Evolutionary conservation across 169 alveolate species (phyloP).

Genomic region (Toxoplasma gondii): DNA sequence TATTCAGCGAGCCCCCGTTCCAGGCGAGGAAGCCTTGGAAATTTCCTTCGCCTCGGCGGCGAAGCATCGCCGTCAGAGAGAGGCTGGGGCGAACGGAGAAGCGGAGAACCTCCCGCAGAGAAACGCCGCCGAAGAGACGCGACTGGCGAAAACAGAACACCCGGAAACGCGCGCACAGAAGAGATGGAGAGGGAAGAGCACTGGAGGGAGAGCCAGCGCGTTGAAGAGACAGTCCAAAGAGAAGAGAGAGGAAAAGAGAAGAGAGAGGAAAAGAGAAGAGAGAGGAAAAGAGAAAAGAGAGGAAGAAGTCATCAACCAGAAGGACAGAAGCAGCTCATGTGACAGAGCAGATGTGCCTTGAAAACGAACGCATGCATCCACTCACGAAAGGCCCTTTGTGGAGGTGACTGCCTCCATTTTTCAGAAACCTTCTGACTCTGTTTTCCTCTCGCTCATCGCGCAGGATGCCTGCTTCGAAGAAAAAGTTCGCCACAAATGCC

Average conservation of each 20-base stretch:
- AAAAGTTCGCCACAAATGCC: too few species aligned
- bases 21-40: slow-evolving; percentile 20
- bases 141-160: background rate
- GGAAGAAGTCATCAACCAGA: background rate
- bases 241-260: background rate
- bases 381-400: too few species aligned
- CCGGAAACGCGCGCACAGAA: background rate
- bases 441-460: too few species aligned
- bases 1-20: background rate
- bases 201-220: background rate
- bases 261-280: background rate
- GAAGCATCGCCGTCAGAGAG: slow-evolving; percentile 26
- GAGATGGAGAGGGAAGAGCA: background rate
- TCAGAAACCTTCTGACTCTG: too few species aligned
- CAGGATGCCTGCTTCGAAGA: too few species aligned
- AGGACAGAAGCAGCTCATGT: background rate
- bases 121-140: background rate
- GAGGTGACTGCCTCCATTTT: too few species aligned
- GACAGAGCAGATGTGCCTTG: too few species aligned
- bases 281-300: background rate
- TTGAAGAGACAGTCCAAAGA: background rate
- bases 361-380: too few species aligned
- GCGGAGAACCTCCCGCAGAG: background rate
- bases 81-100: slow-evolving; percentile 13
- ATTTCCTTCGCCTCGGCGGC: slow-evolving; percentile 12